phyloP scores from a whole-genome alignment of 1,284 basidiomycete species.

The Ustilago sp. region DNA sequence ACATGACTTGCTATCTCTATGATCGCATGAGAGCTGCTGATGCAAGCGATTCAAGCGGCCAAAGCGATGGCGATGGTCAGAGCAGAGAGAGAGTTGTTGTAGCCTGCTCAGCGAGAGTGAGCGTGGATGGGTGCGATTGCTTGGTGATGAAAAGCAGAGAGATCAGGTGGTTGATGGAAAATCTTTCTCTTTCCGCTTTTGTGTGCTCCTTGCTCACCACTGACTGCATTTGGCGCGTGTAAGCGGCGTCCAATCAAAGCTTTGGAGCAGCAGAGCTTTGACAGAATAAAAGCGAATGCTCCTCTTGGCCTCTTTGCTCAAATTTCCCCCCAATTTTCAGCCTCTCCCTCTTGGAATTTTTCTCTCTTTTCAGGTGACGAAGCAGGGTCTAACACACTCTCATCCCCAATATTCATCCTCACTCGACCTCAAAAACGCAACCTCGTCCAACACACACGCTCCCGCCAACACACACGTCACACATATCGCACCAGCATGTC shows the following conservation, averaged over 20 bases:
- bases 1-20: too few species aligned
- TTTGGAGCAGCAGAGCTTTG: slow-evolving; percentile 3
- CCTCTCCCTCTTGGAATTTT: not conserved
- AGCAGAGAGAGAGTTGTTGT: too few species aligned
- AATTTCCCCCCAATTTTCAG: not conserved
- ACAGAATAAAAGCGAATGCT: slow-evolving; percentile 38
- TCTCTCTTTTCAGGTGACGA: not conserved
- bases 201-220: too few species aligned
- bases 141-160: not conserved
- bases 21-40: too few species aligned
- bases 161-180: slow-evolving; percentile 1
- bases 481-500: slow-evolving; percentile 75
- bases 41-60: too few species aligned
- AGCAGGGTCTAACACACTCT: slow-evolving; percentile 2
- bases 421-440: not conserved
- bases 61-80: too few species aligned
- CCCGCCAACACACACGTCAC: not conserved
- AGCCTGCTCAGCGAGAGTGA: too few species aligned
- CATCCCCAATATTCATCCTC: not conserved
- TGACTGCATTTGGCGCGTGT: slow-evolving; percentile 14
- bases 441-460: not conserved
- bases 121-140: too few species aligned
- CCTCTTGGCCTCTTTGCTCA: not conserved
- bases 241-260: not conserved
- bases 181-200: not conserved